Evolutionary conservation across 257 asterid genomes (phyloP).

Genomic region (Apocynum venetum): DNA sequence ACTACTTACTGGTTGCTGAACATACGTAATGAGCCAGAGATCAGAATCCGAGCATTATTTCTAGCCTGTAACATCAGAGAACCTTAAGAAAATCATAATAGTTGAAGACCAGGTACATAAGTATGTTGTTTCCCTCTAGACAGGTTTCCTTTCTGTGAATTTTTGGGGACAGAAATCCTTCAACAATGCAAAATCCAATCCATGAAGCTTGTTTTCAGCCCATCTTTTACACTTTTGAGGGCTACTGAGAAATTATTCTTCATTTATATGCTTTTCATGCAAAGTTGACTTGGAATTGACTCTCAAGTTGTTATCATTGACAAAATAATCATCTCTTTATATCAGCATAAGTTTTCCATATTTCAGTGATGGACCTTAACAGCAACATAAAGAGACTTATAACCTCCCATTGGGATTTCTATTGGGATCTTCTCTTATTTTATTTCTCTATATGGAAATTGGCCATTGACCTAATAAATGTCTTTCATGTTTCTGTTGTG

Average conservation of each 20-base stretch:
- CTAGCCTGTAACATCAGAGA: conserved; percentile 33
- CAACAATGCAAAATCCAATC: not conserved
- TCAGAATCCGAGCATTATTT: conserved; percentile 38
- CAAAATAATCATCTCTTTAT: not conserved
- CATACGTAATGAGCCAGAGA: conserved; percentile 36
- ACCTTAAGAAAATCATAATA: not conserved
- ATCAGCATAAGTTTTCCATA: not conserved
- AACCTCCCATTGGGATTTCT: not conserved
- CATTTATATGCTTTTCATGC: not conserved
- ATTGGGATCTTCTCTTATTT: not conserved
- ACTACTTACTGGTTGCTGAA: conserved; percentile 34
- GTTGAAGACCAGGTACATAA: not conserved
- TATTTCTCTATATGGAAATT: not conserved
- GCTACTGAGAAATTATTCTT: not conserved
- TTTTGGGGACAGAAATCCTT: not conserved
- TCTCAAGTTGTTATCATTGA: not conserved
- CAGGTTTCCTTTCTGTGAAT: not conserved
- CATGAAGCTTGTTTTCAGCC: not conserved
- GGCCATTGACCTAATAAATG: not conserved
- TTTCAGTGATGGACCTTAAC: not conserved
- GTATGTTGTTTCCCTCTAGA: not conserved
- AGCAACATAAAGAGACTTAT: not conserved
- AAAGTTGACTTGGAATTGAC: not conserved
- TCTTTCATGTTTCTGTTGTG: not conserved
- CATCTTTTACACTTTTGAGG: not conserved